Percentiles rank a stretch among this genome's conserved stretches.
phyloP scores from a whole-genome alignment of 140 eudicot species.

The Oenanthe javanica region DNA sequence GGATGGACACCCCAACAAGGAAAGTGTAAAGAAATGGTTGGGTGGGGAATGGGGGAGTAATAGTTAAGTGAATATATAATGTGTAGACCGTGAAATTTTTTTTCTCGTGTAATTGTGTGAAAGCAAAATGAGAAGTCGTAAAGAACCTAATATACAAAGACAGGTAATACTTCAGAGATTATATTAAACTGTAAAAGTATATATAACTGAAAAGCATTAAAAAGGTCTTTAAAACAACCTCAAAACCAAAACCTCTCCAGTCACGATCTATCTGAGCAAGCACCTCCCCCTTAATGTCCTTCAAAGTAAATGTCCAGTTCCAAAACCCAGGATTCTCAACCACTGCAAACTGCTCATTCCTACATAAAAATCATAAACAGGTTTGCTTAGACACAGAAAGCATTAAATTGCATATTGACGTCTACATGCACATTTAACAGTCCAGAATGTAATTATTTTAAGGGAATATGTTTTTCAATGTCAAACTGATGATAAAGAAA shows the following conservation, averaged over 20 bases:
- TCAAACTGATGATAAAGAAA: neutral
- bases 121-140: neutral
- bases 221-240: conserved; percentile 33
- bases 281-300: conserved; percentile 65
- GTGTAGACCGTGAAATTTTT: neutral
- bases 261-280: conserved; percentile 90
- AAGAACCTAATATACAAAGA: conserved; percentile 28
- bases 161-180: neutral
- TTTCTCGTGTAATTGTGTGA: neutral
- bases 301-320: conserved; percentile 92
- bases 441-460: neutral
- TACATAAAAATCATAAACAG: conserved; percentile 18
- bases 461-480: neutral
- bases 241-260: conserved; percentile 98
- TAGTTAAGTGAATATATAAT: neutral
- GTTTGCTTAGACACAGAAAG: neutral
- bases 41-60: too few species aligned
- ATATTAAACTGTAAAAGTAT: neutral
- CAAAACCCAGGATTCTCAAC: conserved; percentile 95
- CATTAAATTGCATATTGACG: neutral
- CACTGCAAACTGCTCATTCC: conserved; percentile 85
- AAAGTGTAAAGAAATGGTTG: too few species aligned
- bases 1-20: too few species aligned
- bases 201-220: neutral
- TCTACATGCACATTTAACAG: neutral